Evolutionary conservation across 192 early-diverging fungal genomes (phyloP).

Genomic region (Cladochytrium replicatum): DNA sequence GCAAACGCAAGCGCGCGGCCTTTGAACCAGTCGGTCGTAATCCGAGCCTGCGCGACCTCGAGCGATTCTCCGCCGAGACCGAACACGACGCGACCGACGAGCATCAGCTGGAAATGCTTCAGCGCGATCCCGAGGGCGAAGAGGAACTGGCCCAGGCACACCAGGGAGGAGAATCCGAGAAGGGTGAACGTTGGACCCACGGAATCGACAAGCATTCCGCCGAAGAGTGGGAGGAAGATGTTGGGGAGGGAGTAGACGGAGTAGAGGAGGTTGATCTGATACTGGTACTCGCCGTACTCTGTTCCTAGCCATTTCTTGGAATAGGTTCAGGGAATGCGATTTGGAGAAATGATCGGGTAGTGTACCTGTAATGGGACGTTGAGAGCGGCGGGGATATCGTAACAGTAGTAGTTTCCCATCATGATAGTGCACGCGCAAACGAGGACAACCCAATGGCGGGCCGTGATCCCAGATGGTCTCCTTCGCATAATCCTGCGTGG

Average conservation of each 20-base stretch:
- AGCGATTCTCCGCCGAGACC: slow-evolving; percentile 54
- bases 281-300: slow-evolving; percentile 34
- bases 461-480: no score
- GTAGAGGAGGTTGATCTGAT: slow-evolving; percentile 49
- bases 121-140: slow-evolving; percentile 46
- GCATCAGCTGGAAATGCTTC: slow-evolving; percentile 30
- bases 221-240: slow-evolving; percentile 53
- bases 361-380: slow-evolving; percentile 38
- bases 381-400: slow-evolving; percentile 39
- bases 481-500: no score
- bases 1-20: slow-evolving; percentile 51
- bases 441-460: slow-evolving; percentile 13
- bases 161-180: slow-evolving; percentile 31
- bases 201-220: slow-evolving; percentile 46
- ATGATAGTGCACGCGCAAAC: slow-evolving; percentile 29
- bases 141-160: slow-evolving; percentile 46
- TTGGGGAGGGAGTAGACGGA: slow-evolving; percentile 55
- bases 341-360: no score
- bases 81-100: slow-evolving; percentile 41
- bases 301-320: slow-evolving; percentile 22
- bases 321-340: no score
- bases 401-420: slow-evolving; percentile 34
- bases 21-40: slow-evolving; percentile 52
- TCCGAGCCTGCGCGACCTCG: slow-evolving; percentile 49
- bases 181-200: slow-evolving; percentile 41